Base-by-base conservation (phyloP, 768 basidiomycete species). In the Vararia minispora region DNA sequence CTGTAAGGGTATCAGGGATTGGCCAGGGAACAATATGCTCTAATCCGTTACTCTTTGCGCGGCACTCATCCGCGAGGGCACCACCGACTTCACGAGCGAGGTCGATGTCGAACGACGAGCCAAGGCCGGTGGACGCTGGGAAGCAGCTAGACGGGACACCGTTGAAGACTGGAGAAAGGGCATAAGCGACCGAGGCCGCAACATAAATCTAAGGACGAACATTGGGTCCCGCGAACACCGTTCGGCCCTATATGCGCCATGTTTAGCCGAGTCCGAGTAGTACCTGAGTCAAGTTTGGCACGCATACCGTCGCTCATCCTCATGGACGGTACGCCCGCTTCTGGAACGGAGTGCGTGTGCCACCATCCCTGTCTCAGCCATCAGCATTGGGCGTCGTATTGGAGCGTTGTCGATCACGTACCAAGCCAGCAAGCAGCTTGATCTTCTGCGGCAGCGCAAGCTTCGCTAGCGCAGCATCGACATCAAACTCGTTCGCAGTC, bases 81-180 rank as follows among this genome's bases (percentile, higher is more conserved):
- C 64, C 52, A 8, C 73, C 74, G 14, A 76, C 60, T 27, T 60
- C 47, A 12, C 44, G 44, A 10, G 68, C 65, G 6, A 76, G 64
- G 4, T 67, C 66, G 3, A 68, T 46, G 40, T 76, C 74, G 45
- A 74, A 76, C 0, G 73, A 69, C 6, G 73, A 66, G 5, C 66
- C 74, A 4, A 78, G 49, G 8, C 69, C 74, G 3, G 72, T 75
- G 6, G 71, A 72, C 2, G 65, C 65, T 0, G 74, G 74, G 53
- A 76, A 74, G 45, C 73, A 76, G 38, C 66, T 72, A 2, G 72
- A 61, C 0, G 71, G 69, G 7, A 68, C 64, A 25, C 72, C 69
- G 42, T 74, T 73, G 58, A 73, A 72, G 55, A 72, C 68, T 71
- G 37, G 4, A 33, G 23, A 17, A 17, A 27, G 21, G 6, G 9